Conservation (phyloP, 352 stramenopile genomes). For the Elongisporangium senticosum region DNA sequence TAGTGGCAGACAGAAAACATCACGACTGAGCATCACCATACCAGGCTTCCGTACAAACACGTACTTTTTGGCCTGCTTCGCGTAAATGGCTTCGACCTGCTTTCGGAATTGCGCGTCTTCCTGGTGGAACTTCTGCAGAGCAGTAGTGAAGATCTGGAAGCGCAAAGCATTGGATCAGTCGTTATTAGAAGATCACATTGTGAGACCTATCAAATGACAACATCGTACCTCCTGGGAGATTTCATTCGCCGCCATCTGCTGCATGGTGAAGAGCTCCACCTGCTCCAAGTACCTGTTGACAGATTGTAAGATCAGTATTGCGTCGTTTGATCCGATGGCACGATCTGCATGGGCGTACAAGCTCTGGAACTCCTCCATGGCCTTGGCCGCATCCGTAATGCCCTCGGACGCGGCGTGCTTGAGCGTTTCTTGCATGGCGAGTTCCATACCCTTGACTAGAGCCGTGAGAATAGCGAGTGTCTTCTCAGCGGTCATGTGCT, state of each 20-base stretch:
- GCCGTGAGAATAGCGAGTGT: constrained; percentile 56
- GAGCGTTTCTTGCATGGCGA: constrained; percentile 76
- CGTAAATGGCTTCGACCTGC: constrained; percentile 69
- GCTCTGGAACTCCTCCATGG: constrained; percentile 76
- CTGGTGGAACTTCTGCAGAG: constrained; percentile 61
- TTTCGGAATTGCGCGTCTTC: constrained; percentile 61
- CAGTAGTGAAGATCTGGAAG: constrained; percentile 54
- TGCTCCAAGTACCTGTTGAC: constrained; percentile 52
- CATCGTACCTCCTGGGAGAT: constrained; percentile 50
- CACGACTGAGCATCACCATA: background rate
- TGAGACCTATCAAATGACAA: background rate
- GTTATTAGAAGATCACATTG: background rate
- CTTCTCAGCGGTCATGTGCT: constrained; percentile 62
- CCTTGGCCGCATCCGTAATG: constrained; percentile 59
- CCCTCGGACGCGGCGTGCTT: constrained; percentile 57
- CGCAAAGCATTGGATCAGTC: background rate
- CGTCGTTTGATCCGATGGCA: background rate
- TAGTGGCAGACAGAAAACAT: constrained; percentile 9
- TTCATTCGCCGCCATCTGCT: constrained; percentile 56
- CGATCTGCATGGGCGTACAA: constrained; percentile 22
- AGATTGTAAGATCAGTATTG: background rate
- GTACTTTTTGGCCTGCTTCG: constrained; percentile 60
- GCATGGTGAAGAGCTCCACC: constrained; percentile 60
- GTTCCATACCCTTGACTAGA: constrained; percentile 71
- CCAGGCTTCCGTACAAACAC: constrained; percentile 14